These are phyloP conservation scores for Pterocarpus macrocarpus DNA, from an alignment of 306 rosid genomes.

Conservation along the genomic window DNA sequence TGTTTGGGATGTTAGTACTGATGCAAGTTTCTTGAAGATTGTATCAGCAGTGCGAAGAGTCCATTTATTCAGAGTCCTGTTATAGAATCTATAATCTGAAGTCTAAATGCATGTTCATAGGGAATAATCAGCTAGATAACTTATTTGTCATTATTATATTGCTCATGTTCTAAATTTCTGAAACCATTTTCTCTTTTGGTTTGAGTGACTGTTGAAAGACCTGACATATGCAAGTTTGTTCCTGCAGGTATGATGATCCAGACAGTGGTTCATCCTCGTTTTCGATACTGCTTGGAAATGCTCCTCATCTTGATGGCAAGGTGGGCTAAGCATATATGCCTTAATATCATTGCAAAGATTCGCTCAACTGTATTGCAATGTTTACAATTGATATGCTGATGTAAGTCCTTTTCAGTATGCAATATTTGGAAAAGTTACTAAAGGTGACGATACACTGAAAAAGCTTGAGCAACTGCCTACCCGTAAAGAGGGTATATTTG, in stretches of 20 bases:
- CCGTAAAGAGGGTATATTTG: constrained; percentile 86
- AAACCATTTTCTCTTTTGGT: constrained; percentile 29
- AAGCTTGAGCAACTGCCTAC: constrained; percentile 93
- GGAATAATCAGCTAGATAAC: constrained; percentile 8
- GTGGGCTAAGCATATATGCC: constrained; percentile 48
- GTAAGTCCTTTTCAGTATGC: constrained; percentile 72
- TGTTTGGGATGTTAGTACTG: constrained; percentile 24
- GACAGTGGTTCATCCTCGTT: constrained; percentile 85
- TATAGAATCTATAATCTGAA: neutral
- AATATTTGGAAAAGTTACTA: constrained; percentile 92
- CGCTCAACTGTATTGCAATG: constrained; percentile 37
- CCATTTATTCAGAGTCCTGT: constrained; percentile 15
- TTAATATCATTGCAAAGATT: constrained; percentile 37
- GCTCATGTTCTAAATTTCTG: constrained; percentile 2
- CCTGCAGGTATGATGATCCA: constrained; percentile 75
- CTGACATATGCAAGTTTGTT: constrained; percentile 23
- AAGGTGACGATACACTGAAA: constrained; percentile 82
- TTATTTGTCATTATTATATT: constrained; percentile 34
- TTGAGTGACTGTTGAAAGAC: constrained; percentile 10
- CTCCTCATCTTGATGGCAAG: constrained; percentile 95
- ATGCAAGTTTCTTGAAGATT: constrained; percentile 30
- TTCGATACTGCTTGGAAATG: constrained; percentile 87
- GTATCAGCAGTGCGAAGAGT: neutral
- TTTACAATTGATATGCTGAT: constrained; percentile 47
- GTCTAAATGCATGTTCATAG: neutral